Conservation (phyloP, 2,329 filamentous ascomycete genomes). For the Didymella glomerata region DNA sequence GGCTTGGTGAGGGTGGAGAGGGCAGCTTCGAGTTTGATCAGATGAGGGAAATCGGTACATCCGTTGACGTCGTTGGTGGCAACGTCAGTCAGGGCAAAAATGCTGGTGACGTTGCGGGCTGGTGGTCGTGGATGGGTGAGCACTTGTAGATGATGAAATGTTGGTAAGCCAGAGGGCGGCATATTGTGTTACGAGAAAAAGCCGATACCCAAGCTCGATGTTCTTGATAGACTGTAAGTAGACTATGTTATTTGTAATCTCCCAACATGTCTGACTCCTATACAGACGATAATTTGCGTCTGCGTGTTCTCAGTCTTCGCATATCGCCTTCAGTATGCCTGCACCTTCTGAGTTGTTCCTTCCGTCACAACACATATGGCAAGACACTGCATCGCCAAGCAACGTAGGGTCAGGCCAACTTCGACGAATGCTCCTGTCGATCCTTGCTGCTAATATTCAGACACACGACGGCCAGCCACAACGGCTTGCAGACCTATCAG, state of each 20-base stretch:
- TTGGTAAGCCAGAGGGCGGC: not conserved
- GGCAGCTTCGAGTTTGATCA: constrained; percentile 80
- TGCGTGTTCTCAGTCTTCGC: not conserved
- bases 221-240: not conserved
- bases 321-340: not conserved
- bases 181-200: not conserved
- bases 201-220: constrained; percentile 10
- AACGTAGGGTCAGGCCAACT: too few species aligned
- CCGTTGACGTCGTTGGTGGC: constrained; percentile 79
- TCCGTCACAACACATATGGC: too few species aligned
- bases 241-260: not conserved
- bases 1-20: constrained; percentile 82
- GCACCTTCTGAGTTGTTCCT: too few species aligned
- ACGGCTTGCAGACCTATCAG: too few species aligned
- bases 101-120: constrained; percentile 76
- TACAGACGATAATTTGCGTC: not conserved
- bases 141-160: constrained; percentile 63
- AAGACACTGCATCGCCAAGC: too few species aligned
- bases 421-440: too few species aligned
- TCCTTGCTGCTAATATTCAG: too few species aligned
- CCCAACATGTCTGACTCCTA: too few species aligned
- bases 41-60: constrained; percentile 83
- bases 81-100: constrained; percentile 67
- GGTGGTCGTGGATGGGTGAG: constrained; percentile 90
- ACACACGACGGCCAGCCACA: too few species aligned